These are phyloP conservation scores for Trichoderma arundinaceum DNA, from an alignment of 2,329 filamentous ascomycete species.

Conservation along the genomic window DNA sequence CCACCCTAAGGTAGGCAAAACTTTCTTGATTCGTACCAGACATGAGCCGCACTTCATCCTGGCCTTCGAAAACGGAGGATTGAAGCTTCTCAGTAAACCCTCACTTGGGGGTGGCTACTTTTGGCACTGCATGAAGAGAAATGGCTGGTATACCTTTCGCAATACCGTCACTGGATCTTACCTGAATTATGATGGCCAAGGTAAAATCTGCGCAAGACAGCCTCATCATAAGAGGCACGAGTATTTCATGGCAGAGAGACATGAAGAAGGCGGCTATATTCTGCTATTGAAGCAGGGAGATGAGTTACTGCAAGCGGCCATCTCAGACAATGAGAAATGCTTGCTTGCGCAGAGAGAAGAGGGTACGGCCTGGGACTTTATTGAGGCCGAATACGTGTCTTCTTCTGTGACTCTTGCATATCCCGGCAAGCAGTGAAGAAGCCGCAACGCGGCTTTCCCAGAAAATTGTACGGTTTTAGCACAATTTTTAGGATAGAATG, in stretches of 20 bases:
- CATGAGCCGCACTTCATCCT: neutral
- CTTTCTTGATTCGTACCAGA: neutral
- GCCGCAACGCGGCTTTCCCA: neutral
- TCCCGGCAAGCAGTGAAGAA: neutral
- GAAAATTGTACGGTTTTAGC: neutral
- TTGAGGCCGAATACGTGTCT: neutral
- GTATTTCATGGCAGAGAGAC: neutral
- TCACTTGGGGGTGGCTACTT: neutral
- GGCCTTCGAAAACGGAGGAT: neutral
- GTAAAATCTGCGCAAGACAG: neutral
- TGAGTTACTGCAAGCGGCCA: neutral
- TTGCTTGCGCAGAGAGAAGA: neutral
- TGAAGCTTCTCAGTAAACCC: neutral
- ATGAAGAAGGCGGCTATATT: conserved; percentile 9
- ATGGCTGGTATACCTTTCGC: conserved; percentile 6
- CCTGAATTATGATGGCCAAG: neutral
- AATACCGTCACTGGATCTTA: conserved; percentile 7
- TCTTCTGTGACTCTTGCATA: neutral
- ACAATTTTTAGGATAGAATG: neutral
- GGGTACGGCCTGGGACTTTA: neutral
- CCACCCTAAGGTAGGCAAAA: neutral
- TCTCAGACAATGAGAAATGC: neutral
- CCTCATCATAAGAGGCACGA: neutral
- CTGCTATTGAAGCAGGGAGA: neutral
- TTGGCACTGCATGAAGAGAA: neutral